Evolutionary conservation across 192 early-diverging fungal species (phyloP).

Genomic region (Thoreauomyces humboldtii): DNA sequence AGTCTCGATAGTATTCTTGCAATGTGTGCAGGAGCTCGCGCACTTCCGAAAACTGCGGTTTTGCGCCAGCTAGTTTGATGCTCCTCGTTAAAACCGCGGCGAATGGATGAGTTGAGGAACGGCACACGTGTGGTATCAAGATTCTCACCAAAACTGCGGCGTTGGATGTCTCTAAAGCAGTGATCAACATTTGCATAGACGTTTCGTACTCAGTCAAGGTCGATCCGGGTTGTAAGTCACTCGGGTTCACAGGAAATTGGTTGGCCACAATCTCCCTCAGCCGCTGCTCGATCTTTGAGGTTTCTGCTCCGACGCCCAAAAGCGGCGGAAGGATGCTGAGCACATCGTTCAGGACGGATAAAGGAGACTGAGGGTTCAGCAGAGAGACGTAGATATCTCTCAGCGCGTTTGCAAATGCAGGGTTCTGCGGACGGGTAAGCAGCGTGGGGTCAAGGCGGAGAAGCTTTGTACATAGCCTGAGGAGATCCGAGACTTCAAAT

Average conservation of each 20-base stretch:
- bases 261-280: slow-evolving; percentile 46
- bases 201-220: slow-evolving; percentile 49
- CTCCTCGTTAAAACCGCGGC: slow-evolving; percentile 14
- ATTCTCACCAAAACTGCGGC: slow-evolving; percentile 47
- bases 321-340: slow-evolving; percentile 6
- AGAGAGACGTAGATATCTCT: not conserved
- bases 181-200: slow-evolving; percentile 53
- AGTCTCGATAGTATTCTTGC: not conserved
- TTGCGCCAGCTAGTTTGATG: not conserved
- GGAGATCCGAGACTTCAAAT: slow-evolving; percentile 18
- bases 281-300: slow-evolving; percentile 36
- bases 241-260: slow-evolving; percentile 44
- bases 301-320: not conserved
- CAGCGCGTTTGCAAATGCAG: not conserved
- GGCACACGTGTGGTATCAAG: slow-evolving; percentile 52
- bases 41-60: not conserved
- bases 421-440: not conserved
- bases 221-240: slow-evolving; percentile 11
- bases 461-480: slow-evolving; percentile 47
- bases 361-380: not conserved
- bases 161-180: slow-evolving; percentile 37
- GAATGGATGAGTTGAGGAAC: slow-evolving; percentile 49
- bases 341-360: not conserved
- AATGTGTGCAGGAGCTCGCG: not conserved
- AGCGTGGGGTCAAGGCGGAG: slow-evolving; percentile 27